Conservation (phyloP, 129 eudicot genomes). For the Calendula officinalis region DNA sequence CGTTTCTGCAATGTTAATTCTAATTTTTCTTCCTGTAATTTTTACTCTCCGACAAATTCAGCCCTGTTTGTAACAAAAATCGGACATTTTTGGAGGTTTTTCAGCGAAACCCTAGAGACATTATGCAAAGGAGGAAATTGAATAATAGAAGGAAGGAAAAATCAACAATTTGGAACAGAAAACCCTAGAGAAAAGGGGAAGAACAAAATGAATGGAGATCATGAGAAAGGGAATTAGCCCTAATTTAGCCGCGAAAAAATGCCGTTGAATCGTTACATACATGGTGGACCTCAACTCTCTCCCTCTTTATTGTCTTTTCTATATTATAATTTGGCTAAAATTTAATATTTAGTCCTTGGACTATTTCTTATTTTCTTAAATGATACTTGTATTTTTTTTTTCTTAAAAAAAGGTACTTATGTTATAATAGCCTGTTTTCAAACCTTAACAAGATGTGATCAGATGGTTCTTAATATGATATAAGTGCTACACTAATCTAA, state of each 20-base stretch:
- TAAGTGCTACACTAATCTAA: no score
- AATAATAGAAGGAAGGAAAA: conserved; percentile 3
- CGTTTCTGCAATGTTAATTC: background rate
- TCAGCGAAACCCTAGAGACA: conserved; percentile 31
- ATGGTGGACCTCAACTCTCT: conserved; percentile 31
- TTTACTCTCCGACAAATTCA: conserved; percentile 17
- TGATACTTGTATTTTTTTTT: no score
- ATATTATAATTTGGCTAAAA: background rate
- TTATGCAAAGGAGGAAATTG: conserved; percentile 2
- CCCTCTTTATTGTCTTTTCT: background rate
- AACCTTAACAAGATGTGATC: no score
- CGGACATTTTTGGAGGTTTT: conserved; percentile 15
- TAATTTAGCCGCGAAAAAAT: conserved; percentile 52
- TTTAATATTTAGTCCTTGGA: background rate
- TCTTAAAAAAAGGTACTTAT: no score
- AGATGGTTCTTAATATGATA: no score
- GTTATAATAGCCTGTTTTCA: no score
- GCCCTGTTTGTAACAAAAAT: conserved; percentile 7
- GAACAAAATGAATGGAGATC: conserved; percentile 19
- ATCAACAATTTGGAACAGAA: background rate
- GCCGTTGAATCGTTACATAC: conserved; percentile 64
- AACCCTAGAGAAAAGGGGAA: background rate
- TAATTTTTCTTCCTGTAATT: background rate
- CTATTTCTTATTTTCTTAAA: background rate
- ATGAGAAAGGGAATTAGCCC: conserved; percentile 14